Base-by-base conservation (phyloP, 805 yeast species). In the Zygosaccharomyces bisporus region DNA sequence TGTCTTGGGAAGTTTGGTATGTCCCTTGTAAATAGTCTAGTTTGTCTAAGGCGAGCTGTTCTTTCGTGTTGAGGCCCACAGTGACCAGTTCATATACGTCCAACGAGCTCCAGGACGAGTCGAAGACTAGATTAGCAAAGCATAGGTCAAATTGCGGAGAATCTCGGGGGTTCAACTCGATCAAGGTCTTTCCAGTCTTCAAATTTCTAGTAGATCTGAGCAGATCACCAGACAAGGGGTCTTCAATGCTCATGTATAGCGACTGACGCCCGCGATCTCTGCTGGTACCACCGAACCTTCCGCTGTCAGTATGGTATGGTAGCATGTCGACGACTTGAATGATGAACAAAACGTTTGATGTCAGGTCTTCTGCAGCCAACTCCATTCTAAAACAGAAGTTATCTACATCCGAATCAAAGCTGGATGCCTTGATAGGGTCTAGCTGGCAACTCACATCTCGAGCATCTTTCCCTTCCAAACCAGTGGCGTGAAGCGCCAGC, bases 81-180 rank as follows among this genome's bases (percentile, higher is more conserved):
- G 56, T 34, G 16, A 62, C 47, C 12, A 41, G 41, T 38, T 58
- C 58, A 14, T 44, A 50, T 6, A 48, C 37, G 43, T 63, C 66
- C 10, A 54, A 41, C 13, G 60, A 52, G 9, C 50, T 42, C 73
- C 73, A 69, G 3, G 72, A 66, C 2, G 57, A 53, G 50, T 69
- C 72, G 29, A 37, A 54, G 6, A 62, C 60, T 13, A 48, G 23
- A 43, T 68, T 67, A 4, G 46, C 36, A 13, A 67, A 51, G 45
- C 72, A 68, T 2, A 67, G 20, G 10, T 52, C 52, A 27, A 65
- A 44, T 6, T 19, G 23, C 2, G 39, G 34, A 24, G 46, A 34
- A 8, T 25, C 33, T 8, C 32, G 37, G 8, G 49, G 39, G 24
- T 43, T 41, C 12, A 50, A 38, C 37, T 53, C 45, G 34, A 62